Percentiles rank a stretch among this genome's conserved stretches.
phyloP scores from a whole-genome alignment of 106 monocot genomes.

The Dendrobium nobile region DNA sequence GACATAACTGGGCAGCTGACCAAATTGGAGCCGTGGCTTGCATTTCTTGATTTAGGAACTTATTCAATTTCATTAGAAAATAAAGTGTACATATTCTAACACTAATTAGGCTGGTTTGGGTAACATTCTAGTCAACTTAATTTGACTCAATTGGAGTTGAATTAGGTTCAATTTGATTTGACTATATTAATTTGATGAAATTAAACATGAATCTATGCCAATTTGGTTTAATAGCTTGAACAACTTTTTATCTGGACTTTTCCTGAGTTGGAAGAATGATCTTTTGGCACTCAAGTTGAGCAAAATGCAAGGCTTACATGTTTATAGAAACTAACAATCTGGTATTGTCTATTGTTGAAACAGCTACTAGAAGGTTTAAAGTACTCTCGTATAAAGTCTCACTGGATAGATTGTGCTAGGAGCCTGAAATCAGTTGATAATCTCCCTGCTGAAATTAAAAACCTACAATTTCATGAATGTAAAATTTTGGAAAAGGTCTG shows the following conservation, averaged over 20 bases:
- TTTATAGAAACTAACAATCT: neutral
- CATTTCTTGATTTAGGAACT: too few species aligned
- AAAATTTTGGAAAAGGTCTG: neutral
- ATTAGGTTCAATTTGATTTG: too few species aligned
- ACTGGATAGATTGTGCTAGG: neutral
- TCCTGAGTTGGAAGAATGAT: slow-evolving; percentile 31
- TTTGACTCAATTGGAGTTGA: too few species aligned
- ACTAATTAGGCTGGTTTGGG: too few species aligned
- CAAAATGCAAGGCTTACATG: neutral
- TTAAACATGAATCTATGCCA: too few species aligned
- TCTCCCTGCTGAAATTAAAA: neutral
- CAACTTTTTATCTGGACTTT: neutral
- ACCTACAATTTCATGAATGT: neutral
- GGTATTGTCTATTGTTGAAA: slow-evolving; percentile 7
- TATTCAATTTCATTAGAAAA: too few species aligned
- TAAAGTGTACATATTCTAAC: too few species aligned
- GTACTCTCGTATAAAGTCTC: slow-evolving; percentile 4
- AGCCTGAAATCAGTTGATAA: neutral
- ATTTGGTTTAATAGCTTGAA: slow-evolving; percentile 8
- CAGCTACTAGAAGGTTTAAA: slow-evolving; percentile 11
- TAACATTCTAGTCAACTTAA: too few species aligned
- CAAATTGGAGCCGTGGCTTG: too few species aligned
- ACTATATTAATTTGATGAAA: too few species aligned
- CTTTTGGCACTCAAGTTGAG: neutral
- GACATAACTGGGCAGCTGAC: too few species aligned